Evolutionary conservation across 768 basidiomycete species (phyloP).

Genomic region (Amanita jacksonii): DNA sequence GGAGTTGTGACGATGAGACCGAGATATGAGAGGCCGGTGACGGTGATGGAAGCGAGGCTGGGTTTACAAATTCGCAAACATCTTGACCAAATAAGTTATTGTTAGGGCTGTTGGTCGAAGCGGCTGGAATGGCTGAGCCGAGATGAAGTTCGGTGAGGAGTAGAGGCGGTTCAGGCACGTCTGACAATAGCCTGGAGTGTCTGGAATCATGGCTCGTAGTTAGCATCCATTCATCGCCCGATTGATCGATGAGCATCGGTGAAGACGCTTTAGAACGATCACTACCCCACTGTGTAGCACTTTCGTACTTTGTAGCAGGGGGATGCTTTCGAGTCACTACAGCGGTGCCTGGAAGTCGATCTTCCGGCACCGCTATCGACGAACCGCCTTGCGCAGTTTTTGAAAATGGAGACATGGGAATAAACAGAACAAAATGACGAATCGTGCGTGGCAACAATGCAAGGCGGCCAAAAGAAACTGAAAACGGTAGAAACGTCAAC

Average conservation of each 20-base stretch:
- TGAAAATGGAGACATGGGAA: background rate
- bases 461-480: background rate
- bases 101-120: conserved; percentile 20
- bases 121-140: conserved; percentile 41
- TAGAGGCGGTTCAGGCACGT: conserved; percentile 36
- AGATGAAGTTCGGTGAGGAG: conserved; percentile 19
- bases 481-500: background rate
- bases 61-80: conserved; percentile 33
- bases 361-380: conserved; percentile 1
- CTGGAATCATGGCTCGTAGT: conserved; percentile 44
- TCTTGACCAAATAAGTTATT: conserved; percentile 31
- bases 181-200: conserved; percentile 34
- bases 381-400: background rate
- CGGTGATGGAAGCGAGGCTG: conserved; percentile 31
- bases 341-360: background rate
- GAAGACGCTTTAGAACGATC: background rate
- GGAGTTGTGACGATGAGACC: conserved; percentile 22
- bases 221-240: conserved; percentile 38
- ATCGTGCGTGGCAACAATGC: background rate
- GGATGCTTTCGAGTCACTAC: conserved; percentile 1
- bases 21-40: conserved; percentile 26
- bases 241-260: conserved; percentile 2
- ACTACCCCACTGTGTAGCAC: background rate
- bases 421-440: background rate
- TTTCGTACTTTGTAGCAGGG: background rate